Percentiles rank a stretch among this genome's conserved stretches.
These are phyloP conservation scores for Biscogniauxia marginata DNA, from an alignment of 2,329 filamentous ascomycete genomes.

Conservation along the genomic window DNA sequence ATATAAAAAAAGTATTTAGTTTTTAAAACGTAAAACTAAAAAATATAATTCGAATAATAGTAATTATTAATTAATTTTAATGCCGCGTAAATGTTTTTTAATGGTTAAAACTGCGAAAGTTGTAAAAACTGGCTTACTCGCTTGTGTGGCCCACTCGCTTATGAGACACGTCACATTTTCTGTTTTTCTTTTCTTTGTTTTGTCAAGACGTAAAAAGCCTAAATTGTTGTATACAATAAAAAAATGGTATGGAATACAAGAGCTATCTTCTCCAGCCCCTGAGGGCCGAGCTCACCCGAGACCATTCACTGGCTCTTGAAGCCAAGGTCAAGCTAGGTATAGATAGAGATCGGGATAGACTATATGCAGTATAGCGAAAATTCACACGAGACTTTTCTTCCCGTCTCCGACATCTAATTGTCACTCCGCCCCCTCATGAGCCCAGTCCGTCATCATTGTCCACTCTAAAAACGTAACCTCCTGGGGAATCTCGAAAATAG, in stretches of 20 bases:
- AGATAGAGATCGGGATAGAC: background rate
- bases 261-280: background rate
- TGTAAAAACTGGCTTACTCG: no score
- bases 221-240: background rate
- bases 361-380: background rate
- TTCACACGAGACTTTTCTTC: background rate
- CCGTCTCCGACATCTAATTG: background rate
- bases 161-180: no score
- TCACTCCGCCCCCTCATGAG: background rate
- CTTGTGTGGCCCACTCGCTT: no score
- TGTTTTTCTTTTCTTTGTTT: background rate
- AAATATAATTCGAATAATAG: no score
- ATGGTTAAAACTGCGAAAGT: no score
- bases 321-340: background rate
- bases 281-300: background rate
- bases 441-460: background rate
- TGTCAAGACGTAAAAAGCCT: background rate
- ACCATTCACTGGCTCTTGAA: background rate
- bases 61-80: constrained; percentile 16
- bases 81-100: no score
- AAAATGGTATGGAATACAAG: background rate
- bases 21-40: no score
- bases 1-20: no score
- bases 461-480: background rate
- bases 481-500: background rate